These are phyloP conservation scores for Carallia pectinifolia DNA, from an alignment of 345 rosid species.

Conservation along the genomic window DNA sequence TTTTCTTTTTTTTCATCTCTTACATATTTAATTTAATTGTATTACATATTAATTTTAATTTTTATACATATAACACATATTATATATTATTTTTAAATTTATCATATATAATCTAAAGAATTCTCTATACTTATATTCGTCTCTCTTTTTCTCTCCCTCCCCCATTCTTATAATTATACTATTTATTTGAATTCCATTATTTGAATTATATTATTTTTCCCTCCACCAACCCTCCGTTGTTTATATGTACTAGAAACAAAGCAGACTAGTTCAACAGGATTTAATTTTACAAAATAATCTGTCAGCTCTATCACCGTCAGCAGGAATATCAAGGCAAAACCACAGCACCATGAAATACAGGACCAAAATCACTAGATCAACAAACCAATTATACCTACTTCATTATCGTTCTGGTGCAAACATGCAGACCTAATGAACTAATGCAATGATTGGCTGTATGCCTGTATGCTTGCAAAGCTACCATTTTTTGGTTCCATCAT, in stretches of 20 bases:
- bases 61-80: no score
- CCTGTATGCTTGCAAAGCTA: neutral
- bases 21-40: no score
- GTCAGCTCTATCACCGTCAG: conserved; percentile 14
- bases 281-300: conserved; percentile 3
- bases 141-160: no score
- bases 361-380: neutral
- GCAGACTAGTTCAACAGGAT: neutral
- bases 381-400: neutral
- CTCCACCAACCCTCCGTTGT: no score
- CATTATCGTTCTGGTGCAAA: neutral
- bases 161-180: no score
- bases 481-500: neutral
- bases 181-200: no score
- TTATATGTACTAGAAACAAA: neutral
- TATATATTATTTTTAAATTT: no score
- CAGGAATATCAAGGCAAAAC: conserved; percentile 11
- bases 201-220: no score
- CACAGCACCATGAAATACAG: neutral
- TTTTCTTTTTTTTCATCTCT: no score
- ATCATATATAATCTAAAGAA: no score
- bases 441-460: neutral
- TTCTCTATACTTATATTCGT: no score
- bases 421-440: neutral
- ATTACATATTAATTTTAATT: no score